phyloP scores from a whole-genome alignment of 2,329 filamentous ascomycete genomes.

The Huntiella savannae region DNA sequence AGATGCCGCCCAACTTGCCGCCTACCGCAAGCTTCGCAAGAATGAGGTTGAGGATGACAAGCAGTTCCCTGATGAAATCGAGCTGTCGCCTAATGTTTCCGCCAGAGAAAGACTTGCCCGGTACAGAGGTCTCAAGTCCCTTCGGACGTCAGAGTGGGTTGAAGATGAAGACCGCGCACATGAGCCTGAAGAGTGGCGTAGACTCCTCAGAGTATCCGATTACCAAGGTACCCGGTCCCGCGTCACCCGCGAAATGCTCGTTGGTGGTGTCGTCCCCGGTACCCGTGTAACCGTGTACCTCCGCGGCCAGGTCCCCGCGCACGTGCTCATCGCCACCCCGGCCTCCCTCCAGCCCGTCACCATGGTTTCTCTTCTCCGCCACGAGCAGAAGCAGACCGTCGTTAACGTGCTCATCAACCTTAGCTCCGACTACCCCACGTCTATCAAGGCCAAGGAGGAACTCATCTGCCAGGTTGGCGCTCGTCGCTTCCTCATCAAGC shows the following conservation, averaged over 20 bases:
- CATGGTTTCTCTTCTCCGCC: constrained; percentile 71
- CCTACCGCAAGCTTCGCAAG: constrained; percentile 59
- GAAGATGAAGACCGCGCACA: constrained; percentile 69
- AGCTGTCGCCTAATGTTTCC: constrained; percentile 70
- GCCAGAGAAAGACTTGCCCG: constrained; percentile 69
- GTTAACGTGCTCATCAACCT: constrained; percentile 82
- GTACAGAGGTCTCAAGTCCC: constrained; percentile 81
- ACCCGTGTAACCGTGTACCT: constrained; percentile 69
- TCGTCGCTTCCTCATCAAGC: constrained; percentile 70
- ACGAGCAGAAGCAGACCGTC: constrained; percentile 85
- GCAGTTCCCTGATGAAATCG: constrained; percentile 95
- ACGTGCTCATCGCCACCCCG: constrained; percentile 30
- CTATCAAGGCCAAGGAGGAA: constrained; percentile 82
- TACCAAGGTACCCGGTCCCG: constrained; percentile 69
- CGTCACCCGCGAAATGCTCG: constrained; percentile 60
- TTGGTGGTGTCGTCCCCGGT: constrained; percentile 73
- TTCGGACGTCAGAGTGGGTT: constrained; percentile 77
- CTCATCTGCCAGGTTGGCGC: constrained; percentile 82
- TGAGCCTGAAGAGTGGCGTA: constrained; percentile 77
- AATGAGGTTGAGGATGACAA: constrained; percentile 75
- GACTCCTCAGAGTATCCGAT: constrained; percentile 71
- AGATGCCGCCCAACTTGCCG: constrained; percentile 55
- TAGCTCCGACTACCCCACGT: constrained; percentile 52
- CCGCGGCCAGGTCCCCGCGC: constrained; percentile 26
- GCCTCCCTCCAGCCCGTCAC: constrained; percentile 38